These are phyloP conservation scores for Hemileccinum impolitum DNA, from an alignment of 768 basidiomycete genomes.

Conservation along the genomic window DNA sequence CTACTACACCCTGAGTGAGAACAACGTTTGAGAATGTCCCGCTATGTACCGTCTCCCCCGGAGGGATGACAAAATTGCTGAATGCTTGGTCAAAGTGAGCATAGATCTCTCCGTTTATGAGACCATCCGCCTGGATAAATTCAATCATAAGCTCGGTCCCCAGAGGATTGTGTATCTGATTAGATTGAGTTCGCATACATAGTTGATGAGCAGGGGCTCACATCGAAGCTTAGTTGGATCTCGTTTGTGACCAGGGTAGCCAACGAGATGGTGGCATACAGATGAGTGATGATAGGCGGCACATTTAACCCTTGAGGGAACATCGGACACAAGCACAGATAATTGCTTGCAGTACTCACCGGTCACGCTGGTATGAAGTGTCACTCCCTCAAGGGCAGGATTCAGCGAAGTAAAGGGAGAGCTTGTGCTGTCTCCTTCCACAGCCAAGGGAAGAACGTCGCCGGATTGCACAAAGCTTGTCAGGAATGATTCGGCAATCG, in stretches of 20 bases:
- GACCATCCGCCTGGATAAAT: conserved; percentile 54
- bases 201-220: conserved; percentile 26
- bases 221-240: conserved; percentile 56
- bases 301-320: conserved; percentile 40
- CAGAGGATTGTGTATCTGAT: conserved; percentile 52
- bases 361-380: conserved; percentile 45
- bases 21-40: conserved; percentile 56
- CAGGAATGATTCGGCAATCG: conserved; percentile 59
- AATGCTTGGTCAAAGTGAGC: conserved; percentile 60
- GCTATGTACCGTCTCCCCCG: conserved; percentile 58
- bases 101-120: conserved; percentile 49
- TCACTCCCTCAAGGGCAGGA: conserved; percentile 52
- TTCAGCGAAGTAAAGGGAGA: conserved; percentile 61
- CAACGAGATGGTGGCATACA: conserved; percentile 52
- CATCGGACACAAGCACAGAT: background rate
- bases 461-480: conserved; percentile 55
- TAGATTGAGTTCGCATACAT: background rate
- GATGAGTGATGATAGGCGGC: conserved; percentile 54
- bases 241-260: conserved; percentile 47
- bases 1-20: conserved; percentile 55
- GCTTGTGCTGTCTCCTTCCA: conserved; percentile 57
- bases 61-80: conserved; percentile 51
- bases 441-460: conserved; percentile 45
- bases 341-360: conserved; percentile 32
- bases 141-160: conserved; percentile 55